Percentiles rank a stretch among this genome's conserved stretches.
phyloP scores from a whole-genome alignment of 2,329 filamentous ascomycete species.

The Sporothrix pallida region DNA sequence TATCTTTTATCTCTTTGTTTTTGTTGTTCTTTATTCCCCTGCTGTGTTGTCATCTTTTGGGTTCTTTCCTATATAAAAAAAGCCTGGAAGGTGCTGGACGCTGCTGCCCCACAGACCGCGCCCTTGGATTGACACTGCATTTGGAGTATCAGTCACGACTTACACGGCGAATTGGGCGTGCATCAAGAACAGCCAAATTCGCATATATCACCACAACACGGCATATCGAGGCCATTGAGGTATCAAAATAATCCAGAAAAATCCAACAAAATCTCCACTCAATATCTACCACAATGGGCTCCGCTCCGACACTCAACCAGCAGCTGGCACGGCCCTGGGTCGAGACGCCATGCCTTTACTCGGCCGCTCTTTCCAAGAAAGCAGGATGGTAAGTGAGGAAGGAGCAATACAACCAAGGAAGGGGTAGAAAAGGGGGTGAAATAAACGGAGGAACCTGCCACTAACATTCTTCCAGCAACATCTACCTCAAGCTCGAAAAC shows the following conservation, averaged over 20 bases:
- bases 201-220: neutral
- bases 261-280: neutral
- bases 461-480: conserved; percentile 55
- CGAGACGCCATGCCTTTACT: conserved; percentile 71
- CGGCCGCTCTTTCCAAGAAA: conserved; percentile 65
- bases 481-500: conserved; percentile 83
- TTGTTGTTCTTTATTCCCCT: neutral
- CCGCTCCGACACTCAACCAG: conserved; percentile 23
- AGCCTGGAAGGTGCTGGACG: conserved; percentile 20
- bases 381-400: conserved; percentile 65
- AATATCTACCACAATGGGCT: conserved; percentile 30
- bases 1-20: neutral
- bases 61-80: neutral
- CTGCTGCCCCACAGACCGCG: conserved; percentile 17
- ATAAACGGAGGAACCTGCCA: too few relatives aligned
- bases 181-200: neutral
- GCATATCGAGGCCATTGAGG: neutral
- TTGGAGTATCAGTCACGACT: neutral
- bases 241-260: neutral
- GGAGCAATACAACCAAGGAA: too few relatives aligned
- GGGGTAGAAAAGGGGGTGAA: too few relatives aligned
- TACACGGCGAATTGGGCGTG: neutral
- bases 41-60: neutral
- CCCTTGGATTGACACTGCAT: conserved; percentile 24
- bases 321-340: conserved; percentile 61